Percentiles rank a stretch among this genome's conserved stretches.
These are phyloP conservation scores for Populus nigra DNA, from an alignment of 345 rosid genomes.

Conservation along the genomic window DNA sequence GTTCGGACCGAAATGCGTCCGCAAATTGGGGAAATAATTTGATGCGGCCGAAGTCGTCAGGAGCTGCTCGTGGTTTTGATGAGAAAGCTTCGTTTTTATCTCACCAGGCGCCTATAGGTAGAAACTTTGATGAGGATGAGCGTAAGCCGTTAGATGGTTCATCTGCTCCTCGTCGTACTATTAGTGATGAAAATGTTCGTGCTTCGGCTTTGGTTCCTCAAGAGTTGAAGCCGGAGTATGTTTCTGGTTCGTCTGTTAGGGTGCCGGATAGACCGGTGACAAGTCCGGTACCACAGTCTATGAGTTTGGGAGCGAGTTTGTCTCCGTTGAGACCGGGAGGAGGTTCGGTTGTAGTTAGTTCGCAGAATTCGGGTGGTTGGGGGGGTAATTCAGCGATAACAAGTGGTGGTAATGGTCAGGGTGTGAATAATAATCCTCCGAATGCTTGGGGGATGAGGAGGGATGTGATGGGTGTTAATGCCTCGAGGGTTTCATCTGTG, in stretches of 20 bases:
- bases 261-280: slow-evolving; percentile 18
- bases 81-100: slow-evolving; percentile 26
- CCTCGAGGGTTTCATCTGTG: background rate
- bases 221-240: slow-evolving; percentile 1
- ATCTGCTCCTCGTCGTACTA: slow-evolving; percentile 7
- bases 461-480: slow-evolving; percentile 4
- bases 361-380: slow-evolving; percentile 2
- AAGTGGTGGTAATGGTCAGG: background rate
- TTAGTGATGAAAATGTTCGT: slow-evolving; percentile 11
- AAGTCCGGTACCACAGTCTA: slow-evolving; percentile 3
- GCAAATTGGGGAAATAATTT: slow-evolving; percentile 21
- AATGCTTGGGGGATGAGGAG: slow-evolving; percentile 23
- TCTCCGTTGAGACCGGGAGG: slow-evolving; percentile 7
- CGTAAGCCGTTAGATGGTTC: slow-evolving; percentile 19
- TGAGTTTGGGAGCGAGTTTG: background rate
- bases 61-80: slow-evolving; percentile 14
- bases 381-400: background rate
- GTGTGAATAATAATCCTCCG: slow-evolving; percentile 11
- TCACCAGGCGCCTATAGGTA: slow-evolving; percentile 17
- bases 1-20: slow-evolving; percentile 8
- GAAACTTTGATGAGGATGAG: slow-evolving; percentile 34
- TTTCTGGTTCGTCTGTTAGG: slow-evolving; percentile 4
- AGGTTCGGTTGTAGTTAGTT: slow-evolving; percentile 4
- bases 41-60: slow-evolving; percentile 22
- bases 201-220: background rate